Evolutionary conservation across 768 basidiomycete species (phyloP).

Genomic region (Collybia nuda): DNA sequence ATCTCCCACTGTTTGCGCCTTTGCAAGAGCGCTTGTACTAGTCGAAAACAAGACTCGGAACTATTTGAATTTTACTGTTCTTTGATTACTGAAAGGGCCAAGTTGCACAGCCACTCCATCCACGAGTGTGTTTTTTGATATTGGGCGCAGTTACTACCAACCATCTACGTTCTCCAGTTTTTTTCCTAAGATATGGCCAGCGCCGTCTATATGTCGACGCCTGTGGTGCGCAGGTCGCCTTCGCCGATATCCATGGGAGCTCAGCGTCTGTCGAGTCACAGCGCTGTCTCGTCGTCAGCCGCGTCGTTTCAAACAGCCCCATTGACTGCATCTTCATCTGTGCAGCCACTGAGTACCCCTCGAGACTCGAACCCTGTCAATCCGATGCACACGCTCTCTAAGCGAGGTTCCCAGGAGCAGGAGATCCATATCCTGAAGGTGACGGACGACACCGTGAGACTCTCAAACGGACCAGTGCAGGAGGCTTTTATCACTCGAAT

Average conservation of each 20-base stretch:
- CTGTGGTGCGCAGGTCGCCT: conserved; percentile 19
- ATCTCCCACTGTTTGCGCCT: no score
- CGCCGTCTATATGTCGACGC: background rate
- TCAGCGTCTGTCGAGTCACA: conserved; percentile 18
- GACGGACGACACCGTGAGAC: conserved; percentile 43
- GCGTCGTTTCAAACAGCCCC: conserved; percentile 35
- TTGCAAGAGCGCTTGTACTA: no score
- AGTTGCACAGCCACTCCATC: no score
- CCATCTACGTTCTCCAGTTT: background rate
- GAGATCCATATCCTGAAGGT: conserved; percentile 58
- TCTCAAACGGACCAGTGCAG: conserved; percentile 23
- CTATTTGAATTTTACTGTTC: no score
- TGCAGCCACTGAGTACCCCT: conserved; percentile 7
- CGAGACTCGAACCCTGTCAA: conserved; percentile 4
- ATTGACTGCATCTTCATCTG: conserved; percentile 17
- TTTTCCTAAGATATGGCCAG: conserved; percentile 8
- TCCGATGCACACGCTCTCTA: conserved; percentile 6
- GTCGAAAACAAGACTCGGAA: no score
- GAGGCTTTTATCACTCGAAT: conserved; percentile 15
- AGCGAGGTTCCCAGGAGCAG: conserved; percentile 41
- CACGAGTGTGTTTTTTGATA: no score
- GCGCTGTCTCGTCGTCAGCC: conserved; percentile 29
- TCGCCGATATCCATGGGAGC: conserved; percentile 18
- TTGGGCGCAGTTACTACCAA: background rate
- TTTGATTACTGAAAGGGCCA: no score